Percentiles rank a stretch among this genome's conserved stretches.
phyloP scores from a whole-genome alignment of 2,329 filamentous ascomycete genomes.

The Sporothrix curviconia region DNA sequence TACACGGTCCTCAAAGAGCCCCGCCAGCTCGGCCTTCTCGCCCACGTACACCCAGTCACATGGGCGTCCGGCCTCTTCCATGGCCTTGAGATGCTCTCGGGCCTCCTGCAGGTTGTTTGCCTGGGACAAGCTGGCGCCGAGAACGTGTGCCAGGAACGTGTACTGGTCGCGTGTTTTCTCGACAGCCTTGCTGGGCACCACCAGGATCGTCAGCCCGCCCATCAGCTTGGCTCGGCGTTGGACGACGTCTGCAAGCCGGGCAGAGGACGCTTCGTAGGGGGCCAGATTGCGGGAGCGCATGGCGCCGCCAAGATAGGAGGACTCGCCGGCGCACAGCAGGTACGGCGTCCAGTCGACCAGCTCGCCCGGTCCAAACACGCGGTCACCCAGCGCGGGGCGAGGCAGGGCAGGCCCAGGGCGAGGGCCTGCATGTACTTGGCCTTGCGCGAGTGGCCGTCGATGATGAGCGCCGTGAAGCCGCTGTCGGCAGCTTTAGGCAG shows the following conservation, averaged over 20 bases:
- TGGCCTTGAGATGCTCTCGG: slow-evolving; percentile 47
- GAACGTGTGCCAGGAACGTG: slow-evolving; percentile 69
- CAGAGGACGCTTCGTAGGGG: slow-evolving; percentile 51
- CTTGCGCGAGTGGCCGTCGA: slow-evolving; percentile 77
- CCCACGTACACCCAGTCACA: slow-evolving; percentile 81
- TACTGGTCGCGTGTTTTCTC: slow-evolving; percentile 63
- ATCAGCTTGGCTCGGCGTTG: slow-evolving; percentile 57
- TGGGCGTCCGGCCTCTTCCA: slow-evolving; percentile 37
- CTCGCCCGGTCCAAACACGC: slow-evolving; percentile 57
- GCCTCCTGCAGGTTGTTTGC: slow-evolving; percentile 63
- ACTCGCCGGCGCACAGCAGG: slow-evolving; percentile 78
- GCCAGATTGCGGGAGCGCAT: slow-evolving; percentile 65
- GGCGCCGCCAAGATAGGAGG: slow-evolving; percentile 66
- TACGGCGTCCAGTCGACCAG: slow-evolving; percentile 74
- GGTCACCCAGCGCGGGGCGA: slow-evolving; percentile 74
- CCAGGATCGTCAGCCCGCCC: slow-evolving; percentile 57
- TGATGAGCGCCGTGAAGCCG: slow-evolving; percentile 79
- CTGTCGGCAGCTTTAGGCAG: slow-evolving; percentile 44
- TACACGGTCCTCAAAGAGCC: slow-evolving; percentile 5
- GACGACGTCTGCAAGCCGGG: slow-evolving; percentile 53
- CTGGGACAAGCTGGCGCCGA: slow-evolving; percentile 66
- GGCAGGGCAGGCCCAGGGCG: slow-evolving; percentile 78
- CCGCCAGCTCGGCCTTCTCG: slow-evolving; percentile 40
- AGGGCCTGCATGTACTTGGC: slow-evolving; percentile 93
- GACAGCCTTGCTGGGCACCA: slow-evolving; percentile 63